Conservation (phyloP, 169 alveolate species). For the Theileria orientalis region DNA sequence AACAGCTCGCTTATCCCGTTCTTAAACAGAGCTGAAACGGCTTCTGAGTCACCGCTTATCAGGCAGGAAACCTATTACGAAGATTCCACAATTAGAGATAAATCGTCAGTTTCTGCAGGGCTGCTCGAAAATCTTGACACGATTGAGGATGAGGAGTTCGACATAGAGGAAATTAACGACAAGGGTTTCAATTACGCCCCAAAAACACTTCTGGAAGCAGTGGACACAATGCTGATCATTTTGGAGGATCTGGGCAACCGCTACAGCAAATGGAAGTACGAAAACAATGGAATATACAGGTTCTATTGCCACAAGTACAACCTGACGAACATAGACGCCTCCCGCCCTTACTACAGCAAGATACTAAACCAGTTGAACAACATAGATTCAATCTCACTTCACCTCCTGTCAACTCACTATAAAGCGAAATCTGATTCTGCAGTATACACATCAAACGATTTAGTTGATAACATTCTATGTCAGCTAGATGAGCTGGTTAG, state of each 20-base stretch:
- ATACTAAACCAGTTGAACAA: slow-evolving; percentile 13
- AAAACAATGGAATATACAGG: slow-evolving; percentile 42
- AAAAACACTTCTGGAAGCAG: slow-evolving; percentile 14
- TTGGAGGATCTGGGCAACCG: slow-evolving; percentile 40
- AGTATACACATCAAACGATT: slow-evolving; percentile 24
- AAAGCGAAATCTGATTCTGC: neutral
- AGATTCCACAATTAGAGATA: slow-evolving; percentile 19
- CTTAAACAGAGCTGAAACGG: slow-evolving; percentile 20
- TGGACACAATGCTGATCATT: slow-evolving; percentile 13
- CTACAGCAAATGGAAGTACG: slow-evolving; percentile 58
- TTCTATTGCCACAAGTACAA: slow-evolving; percentile 65
- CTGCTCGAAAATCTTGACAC: slow-evolving; percentile 6
- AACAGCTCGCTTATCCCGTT: neutral
- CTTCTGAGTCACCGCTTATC: slow-evolving; percentile 16
- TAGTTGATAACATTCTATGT: slow-evolving; percentile 50
- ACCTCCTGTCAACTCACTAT: neutral
- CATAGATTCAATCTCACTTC: neutral
- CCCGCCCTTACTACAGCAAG: slow-evolving; percentile 24
- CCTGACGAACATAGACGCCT: neutral
- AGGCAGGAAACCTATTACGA: slow-evolving; percentile 28
- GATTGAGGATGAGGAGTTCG: slow-evolving; percentile 7
- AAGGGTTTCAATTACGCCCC: neutral
- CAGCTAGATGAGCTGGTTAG: slow-evolving; percentile 61
- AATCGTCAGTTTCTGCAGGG: neutral
- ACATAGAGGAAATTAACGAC: neutral